Percentiles rank a stretch among this genome's conserved stretches.
Evolutionary conservation across 148 eudicot genomes (phyloP).

Genomic region (Linanthus parryae): DNA sequence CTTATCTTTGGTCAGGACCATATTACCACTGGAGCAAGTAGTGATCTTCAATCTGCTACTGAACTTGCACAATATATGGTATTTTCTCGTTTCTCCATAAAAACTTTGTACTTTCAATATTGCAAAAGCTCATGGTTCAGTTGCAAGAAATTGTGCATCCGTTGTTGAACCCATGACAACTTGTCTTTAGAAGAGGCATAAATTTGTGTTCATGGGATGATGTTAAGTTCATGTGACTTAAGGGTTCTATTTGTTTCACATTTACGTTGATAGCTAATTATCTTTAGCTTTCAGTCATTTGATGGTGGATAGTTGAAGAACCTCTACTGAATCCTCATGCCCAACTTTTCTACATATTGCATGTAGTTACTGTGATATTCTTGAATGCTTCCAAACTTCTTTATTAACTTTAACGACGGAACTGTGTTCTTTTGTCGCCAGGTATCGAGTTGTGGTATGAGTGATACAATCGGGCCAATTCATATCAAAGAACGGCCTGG

Average conservation of each 20-base stretch:
- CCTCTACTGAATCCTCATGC: no score
- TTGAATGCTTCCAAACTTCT: no score
- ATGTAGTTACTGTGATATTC: no score
- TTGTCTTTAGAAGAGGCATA: background rate
- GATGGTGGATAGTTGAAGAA: background rate
- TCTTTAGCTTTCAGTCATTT: background rate
- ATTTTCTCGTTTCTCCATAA: conserved; percentile 12
- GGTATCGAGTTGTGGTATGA: conserved; percentile 94
- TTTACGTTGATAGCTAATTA: background rate
- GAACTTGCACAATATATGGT: conserved; percentile 98
- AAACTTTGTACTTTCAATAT: no score
- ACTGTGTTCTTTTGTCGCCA: conserved; percentile 17
- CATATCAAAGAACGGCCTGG: conserved; percentile 85
- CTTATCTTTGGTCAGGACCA: conserved; percentile 89
- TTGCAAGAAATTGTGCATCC: background rate
- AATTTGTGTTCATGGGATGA: background rate
- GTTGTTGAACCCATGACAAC: background rate
- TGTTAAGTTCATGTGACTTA: background rate
- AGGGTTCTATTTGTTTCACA: no score
- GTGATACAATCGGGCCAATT: conserved; percentile 80
- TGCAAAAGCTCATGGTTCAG: no score
- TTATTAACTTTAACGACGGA: background rate
- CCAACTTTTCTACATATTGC: no score
- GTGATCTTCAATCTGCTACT: conserved; percentile 86
- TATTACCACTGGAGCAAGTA: conserved; percentile 92